Percentiles rank a stretch among this genome's conserved stretches.
phyloP scores from a whole-genome alignment of 2,329 filamentous ascomycete species.

The Colletotrichum caudatum region DNA sequence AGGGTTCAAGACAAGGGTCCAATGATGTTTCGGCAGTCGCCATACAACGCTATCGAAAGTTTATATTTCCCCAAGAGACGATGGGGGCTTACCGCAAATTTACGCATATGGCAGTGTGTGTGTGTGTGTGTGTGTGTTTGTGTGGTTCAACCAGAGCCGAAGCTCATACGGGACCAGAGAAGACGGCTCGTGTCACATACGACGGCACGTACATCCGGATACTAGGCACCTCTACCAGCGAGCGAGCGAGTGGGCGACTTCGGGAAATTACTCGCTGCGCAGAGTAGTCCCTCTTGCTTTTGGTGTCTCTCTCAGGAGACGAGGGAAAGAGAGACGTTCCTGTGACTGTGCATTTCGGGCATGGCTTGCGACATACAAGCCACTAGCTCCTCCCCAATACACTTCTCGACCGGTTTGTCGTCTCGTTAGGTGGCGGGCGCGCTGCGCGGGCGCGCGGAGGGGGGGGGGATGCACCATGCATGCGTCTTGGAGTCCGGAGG shows the following conservation, averaged over 20 bases:
- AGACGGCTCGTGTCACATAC: conserved; percentile 21
- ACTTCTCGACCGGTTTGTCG: conserved; percentile 38
- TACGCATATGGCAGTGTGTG: neutral
- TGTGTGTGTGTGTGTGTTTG: neutral
- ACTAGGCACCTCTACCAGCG: neutral
- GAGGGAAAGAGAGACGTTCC: conserved; percentile 9
- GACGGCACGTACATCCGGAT: neutral
- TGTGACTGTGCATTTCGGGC: conserved; percentile 27
- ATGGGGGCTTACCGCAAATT: neutral
- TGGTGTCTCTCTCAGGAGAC: neutral
- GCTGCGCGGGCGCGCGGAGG: neutral
- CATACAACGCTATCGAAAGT: neutral
- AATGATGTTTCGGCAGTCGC: neutral
- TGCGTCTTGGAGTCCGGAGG: neutral
- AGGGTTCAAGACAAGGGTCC: neutral
- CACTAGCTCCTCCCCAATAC: neutral
- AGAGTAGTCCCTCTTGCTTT: conserved; percentile 7
- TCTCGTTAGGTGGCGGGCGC: neutral
- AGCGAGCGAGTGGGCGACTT: neutral
- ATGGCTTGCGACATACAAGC: conserved; percentile 12
- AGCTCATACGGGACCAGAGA: conserved; percentile 13
- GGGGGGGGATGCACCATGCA: neutral
- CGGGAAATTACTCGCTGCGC: neutral
- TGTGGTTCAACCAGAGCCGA: conserved; percentile 9
- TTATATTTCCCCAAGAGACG: neutral